These are phyloP conservation scores for Tranzscheliella williamsii DNA, from an alignment of 1,284 basidiomycete genomes.

Conservation along the genomic window DNA sequence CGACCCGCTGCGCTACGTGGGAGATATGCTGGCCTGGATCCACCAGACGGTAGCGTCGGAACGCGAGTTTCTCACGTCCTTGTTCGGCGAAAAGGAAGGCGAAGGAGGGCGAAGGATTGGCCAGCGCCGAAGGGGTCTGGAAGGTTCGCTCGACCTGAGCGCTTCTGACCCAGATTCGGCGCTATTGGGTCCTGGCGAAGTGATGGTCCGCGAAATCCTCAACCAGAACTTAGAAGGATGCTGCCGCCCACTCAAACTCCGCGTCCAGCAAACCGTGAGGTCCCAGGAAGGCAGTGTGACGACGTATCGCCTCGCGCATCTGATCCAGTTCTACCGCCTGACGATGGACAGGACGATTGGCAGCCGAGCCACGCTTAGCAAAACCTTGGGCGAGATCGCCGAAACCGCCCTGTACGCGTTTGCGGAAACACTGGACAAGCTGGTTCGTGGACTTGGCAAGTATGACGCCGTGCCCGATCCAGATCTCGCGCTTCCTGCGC, in stretches of 20 bases:
- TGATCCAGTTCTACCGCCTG: constrained; percentile 89
- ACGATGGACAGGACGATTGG: constrained; percentile 93
- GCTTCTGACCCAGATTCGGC: constrained; percentile 7
- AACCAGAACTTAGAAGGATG: constrained; percentile 81
- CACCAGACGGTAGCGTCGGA: constrained; percentile 94
- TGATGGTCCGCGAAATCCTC: constrained; percentile 71
- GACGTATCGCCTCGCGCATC: constrained; percentile 85
- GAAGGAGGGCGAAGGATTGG: constrained; percentile 61
- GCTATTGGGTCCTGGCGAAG: constrained; percentile 18
- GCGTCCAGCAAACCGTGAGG: constrained; percentile 87
- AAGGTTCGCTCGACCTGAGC: constrained; percentile 41
- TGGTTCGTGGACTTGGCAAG: constrained; percentile 30
- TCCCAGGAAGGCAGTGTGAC: constrained; percentile 90
- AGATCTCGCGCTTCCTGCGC: constrained; percentile 30
- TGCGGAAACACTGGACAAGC: constrained; percentile 40
- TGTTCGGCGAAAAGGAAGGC: constrained; percentile 60
- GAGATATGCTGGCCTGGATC: constrained; percentile 98
- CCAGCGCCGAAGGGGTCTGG: constrained; percentile 29
- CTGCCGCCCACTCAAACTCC: constrained; percentile 71
- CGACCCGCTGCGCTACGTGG: constrained; percentile 91
- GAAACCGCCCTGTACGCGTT: constrained; percentile 37
- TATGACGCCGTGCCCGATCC: constrained; percentile 25
- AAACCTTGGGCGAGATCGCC: constrained; percentile 72
- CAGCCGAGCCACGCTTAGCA: constrained; percentile 73
- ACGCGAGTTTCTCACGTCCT: constrained; percentile 68